Conservation (phyloP, 768 basidiomycete genomes). For the Naganishia onofrii region DNA sequence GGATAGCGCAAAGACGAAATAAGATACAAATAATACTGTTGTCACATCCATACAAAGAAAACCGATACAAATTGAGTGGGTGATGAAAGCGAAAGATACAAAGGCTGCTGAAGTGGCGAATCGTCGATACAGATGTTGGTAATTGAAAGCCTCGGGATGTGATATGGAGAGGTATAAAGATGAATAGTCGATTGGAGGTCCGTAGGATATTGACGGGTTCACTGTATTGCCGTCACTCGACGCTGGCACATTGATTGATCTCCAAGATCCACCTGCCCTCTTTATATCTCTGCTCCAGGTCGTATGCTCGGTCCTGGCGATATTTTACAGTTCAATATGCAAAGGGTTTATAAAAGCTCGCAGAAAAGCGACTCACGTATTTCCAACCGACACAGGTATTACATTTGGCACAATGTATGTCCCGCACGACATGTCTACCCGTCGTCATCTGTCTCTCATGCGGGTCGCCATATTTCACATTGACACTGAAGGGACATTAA, state of each 20-base stretch:
- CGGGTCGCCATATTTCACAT: constrained; percentile 82
- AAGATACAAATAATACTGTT: background rate
- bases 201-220: background rate
- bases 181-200: background rate
- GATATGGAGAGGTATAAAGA: background rate
- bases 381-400: constrained; percentile 88
- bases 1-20: background rate
- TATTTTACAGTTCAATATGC: background rate
- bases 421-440: constrained; percentile 90
- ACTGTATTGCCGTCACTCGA: background rate
- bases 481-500: constrained; percentile 63
- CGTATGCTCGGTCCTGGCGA: constrained; percentile 81
- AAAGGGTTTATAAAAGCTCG: background rate
- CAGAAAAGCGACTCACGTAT: constrained; percentile 66
- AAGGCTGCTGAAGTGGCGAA: background rate
- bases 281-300: constrained; percentile 89
- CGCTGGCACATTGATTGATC: constrained; percentile 34
- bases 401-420: constrained; percentile 92
- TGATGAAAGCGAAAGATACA: background rate
- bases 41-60: background rate
- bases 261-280: constrained; percentile 98
- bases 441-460: constrained; percentile 95
- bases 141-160: background rate
- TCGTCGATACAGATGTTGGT: background rate
- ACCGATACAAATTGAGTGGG: background rate